Conservation (phyloP, 148 eudicot species). For the Nepenthes mirabilis region DNA sequence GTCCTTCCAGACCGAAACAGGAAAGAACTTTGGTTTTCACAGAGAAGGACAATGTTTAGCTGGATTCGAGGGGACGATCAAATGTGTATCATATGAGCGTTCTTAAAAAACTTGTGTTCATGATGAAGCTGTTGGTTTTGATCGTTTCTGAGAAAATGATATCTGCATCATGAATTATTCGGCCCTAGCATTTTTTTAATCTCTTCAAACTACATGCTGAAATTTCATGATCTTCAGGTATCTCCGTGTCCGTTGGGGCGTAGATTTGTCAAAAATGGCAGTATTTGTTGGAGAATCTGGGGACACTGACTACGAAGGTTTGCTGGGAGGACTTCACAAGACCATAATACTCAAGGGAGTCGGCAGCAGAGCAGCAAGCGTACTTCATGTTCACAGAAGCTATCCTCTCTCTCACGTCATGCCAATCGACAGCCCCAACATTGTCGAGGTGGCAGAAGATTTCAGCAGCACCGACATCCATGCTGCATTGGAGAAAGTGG, state of each 20-base stretch:
- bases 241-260: constrained; percentile 77
- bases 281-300: constrained; percentile 92
- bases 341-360: constrained; percentile 69
- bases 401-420: constrained; percentile 81
- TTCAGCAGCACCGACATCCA: constrained; percentile 28
- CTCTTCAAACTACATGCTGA: not conserved
- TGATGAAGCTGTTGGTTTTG: not conserved
- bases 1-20: no score
- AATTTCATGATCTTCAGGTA: constrained; percentile 28
- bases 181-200: not conserved
- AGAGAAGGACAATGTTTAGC: no score
- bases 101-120: no score
- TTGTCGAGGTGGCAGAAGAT: constrained; percentile 29
- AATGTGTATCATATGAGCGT: no score
- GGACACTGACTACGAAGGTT: constrained; percentile 85
- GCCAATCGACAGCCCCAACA: constrained; percentile 56
- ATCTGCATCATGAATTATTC: not conserved
- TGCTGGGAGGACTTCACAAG: constrained; percentile 81
- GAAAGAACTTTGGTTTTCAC: no score
- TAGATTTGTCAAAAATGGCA: constrained; percentile 58
- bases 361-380: constrained; percentile 25
- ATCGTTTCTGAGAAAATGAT: not conserved
- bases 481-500: constrained; percentile 32
- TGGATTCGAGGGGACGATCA: no score
- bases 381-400: constrained; percentile 54